Evolutionary conservation across 2,329 filamentous ascomycete species (phyloP), one percentile per base, ranked within the genome.

Genomic region (Sphaerulina musiva): DNA sequence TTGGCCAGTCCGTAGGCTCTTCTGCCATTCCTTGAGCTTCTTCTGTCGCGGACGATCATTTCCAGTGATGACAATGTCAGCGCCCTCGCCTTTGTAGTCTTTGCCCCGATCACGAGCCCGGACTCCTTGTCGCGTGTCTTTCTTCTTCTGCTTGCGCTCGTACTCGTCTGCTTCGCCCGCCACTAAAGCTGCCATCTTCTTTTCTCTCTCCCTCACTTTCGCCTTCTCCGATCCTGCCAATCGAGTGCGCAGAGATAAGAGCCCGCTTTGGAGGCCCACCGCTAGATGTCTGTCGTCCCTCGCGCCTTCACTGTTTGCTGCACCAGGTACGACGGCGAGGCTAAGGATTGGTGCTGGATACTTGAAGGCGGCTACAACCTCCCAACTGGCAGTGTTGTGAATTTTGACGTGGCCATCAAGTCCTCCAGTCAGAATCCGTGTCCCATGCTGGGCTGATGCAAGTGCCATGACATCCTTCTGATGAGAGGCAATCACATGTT

Each of bases 401-500:
- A 98, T 83, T 74, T 98, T 98, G 74, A 97, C 85, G 72, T 97
- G 93, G 8, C 93, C 95, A 70, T 98, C 93, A 44, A 98, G 78
- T 17, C 86, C 90, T 71, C 90, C 93, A 60, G 86, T 91, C 51
- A 98, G 81, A 53, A 98, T 79, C 48, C 93, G 83, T 48, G 83
- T 83, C 45, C 87, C 88, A 62, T 87, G 82, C 43, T 89, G 91
- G 6, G 90, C 91, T 34, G 95, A 76, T 48, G 86, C 85, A 51
- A 98, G 79, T 6, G 87, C 85, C 0, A 93, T 97, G 56, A 98
- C 91, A 0, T 93, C 95, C 81, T 97, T 98, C 69, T 98, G 93
- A 72, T 98, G 93, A 69, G 95, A 97, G 63, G 85, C 85, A 59
- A 98, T 85, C 67, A 95, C 78, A 63, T 90, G 86, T 54, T 95